phyloP scores from a whole-genome alignment of 2,329 filamentous ascomycete genomes.

The Biscogniauxia sp. region DNA sequence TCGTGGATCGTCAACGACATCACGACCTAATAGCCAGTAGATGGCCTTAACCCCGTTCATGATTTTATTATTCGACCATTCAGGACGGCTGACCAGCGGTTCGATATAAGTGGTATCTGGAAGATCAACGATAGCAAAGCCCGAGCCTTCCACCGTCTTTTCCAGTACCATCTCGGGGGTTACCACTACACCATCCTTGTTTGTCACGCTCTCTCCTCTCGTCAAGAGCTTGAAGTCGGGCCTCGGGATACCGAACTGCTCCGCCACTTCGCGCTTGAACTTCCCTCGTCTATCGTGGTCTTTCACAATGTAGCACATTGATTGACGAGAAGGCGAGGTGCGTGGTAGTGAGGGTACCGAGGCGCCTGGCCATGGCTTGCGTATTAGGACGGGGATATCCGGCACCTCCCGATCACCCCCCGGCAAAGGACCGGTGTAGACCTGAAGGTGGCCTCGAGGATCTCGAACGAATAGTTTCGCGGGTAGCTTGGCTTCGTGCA shows the following conservation, averaged over 20 bases:
- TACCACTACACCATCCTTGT: constrained; percentile 64
- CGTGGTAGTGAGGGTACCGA: constrained; percentile 63
- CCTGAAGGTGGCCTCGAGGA: constrained; percentile 61
- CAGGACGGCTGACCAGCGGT: constrained; percentile 64
- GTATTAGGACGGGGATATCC: constrained; percentile 68
- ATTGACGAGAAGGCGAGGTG: constrained; percentile 62
- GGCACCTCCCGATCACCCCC: constrained; percentile 49
- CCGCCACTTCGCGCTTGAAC: constrained; percentile 68
- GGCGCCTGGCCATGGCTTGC: constrained; percentile 76
- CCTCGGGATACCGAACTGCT: constrained; percentile 59
- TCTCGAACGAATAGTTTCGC: constrained; percentile 69
- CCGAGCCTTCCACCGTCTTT: constrained; percentile 62
- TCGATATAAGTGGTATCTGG: constrained; percentile 69
- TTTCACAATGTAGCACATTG: constrained; percentile 85
- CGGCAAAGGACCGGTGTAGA: constrained; percentile 68
- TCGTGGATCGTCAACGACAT: constrained; percentile 59
- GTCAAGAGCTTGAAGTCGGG: constrained; percentile 60
- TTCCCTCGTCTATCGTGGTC: constrained; percentile 74
- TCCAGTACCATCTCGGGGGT: constrained; percentile 87
- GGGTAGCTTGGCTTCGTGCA: constrained; percentile 65
- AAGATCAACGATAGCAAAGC: constrained; percentile 78
- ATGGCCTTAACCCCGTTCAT: constrained; percentile 67
- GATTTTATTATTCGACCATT: constrained; percentile 65
- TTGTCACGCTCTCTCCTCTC: constrained; percentile 60
- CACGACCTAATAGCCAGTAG: constrained; percentile 78